These are phyloP conservation scores for Nectriaceae sp. DNA, from an alignment of 2,329 filamentous ascomycete species.

Conservation along the genomic window DNA sequence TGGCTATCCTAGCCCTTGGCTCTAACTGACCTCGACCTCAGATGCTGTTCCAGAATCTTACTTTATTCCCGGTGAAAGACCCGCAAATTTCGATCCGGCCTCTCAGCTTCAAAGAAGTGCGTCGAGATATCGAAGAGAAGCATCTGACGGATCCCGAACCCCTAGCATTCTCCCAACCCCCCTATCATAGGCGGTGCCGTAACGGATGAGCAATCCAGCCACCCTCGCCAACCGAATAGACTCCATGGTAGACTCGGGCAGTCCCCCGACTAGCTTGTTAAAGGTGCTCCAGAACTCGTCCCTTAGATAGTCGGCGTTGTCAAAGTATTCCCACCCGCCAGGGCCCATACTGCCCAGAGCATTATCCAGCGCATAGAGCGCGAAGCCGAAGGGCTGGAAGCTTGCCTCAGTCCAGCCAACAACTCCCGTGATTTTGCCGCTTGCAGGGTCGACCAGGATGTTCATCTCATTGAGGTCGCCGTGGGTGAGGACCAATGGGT, in stretches of 20 bases:
- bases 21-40: too few species aligned
- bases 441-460: conserved; percentile 28
- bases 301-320: conserved; percentile 7
- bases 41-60: too few species aligned
- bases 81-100: too few species aligned
- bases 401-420: conserved; percentile 30
- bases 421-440: conserved; percentile 29
- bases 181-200: not conserved
- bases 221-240: not conserved
- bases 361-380: conserved; percentile 26
- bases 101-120: too few species aligned
- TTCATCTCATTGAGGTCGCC: conserved; percentile 32
- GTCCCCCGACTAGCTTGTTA: not conserved
- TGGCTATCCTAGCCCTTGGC: too few species aligned
- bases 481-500: conserved; percentile 26
- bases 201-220: not conserved
- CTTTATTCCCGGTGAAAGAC: too few species aligned
- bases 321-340: conserved; percentile 18
- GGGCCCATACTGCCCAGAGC: conserved; percentile 16
- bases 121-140: too few species aligned
- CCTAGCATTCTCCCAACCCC: too few species aligned
- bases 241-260: not conserved
- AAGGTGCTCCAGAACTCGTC: conserved; percentile 14
- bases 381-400: conserved; percentile 29
- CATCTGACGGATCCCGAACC: too few species aligned